Conservation (phyloP, 371 early-diverging fungal species). For the Chytridium lagenaria region DNA sequence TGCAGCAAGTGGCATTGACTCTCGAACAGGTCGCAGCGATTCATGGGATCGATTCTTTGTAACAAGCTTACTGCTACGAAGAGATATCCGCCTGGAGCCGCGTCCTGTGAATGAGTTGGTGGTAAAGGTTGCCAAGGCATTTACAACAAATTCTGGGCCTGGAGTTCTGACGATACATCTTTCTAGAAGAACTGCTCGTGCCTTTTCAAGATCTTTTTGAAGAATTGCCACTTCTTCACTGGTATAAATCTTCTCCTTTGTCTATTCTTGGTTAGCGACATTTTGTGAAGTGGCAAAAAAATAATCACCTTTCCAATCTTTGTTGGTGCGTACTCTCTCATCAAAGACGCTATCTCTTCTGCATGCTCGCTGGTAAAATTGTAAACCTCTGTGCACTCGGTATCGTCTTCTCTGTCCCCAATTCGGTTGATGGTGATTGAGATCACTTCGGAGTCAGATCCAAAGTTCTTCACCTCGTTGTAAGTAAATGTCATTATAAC, state of each 20-base stretch:
- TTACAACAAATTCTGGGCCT: constrained; percentile 40
- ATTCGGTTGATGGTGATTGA: constrained; percentile 30
- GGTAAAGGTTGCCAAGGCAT: constrained; percentile 10
- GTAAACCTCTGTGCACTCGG: constrained; percentile 38
- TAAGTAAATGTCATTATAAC: constrained; percentile 42
- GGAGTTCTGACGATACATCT: constrained; percentile 39
- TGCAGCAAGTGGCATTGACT: constrained; percentile 3
- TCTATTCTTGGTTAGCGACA: background rate
- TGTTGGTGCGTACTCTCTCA: constrained; percentile 50
- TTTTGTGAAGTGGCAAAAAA: background rate
- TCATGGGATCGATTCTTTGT: constrained; percentile 13
- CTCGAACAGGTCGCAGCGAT: constrained; percentile 2
- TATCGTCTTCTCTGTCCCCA: constrained; percentile 36
- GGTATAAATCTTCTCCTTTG: constrained; percentile 23
- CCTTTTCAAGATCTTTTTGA: constrained; percentile 38
- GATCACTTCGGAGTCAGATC: constrained; percentile 34
- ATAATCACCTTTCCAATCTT: constrained; percentile 27
- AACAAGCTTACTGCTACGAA: background rate
- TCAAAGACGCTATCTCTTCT: constrained; percentile 51
- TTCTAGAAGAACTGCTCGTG: constrained; percentile 33
- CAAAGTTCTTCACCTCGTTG: constrained; percentile 39
- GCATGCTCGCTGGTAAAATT: constrained; percentile 41
- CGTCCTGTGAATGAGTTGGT: background rate
- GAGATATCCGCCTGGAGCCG: background rate
- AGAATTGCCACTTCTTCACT: constrained; percentile 33